A percentile compares a stretch with the other conserved stretches of the same genome.
Evolutionary conservation across 352 stramenopile species (phyloP).

Genomic region (Phytophthora syringae): DNA sequence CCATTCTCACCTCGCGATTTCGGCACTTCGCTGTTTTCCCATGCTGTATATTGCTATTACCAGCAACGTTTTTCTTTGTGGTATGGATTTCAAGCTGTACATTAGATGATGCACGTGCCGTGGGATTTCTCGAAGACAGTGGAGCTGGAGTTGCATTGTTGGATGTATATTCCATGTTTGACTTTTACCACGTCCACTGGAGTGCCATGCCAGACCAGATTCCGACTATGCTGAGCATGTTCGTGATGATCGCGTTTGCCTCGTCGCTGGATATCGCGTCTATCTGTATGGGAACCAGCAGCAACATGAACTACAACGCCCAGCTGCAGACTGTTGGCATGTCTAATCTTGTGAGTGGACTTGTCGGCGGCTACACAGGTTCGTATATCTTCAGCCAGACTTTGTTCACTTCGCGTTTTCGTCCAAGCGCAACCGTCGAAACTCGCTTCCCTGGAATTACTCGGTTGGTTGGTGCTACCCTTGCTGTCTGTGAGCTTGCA

Average conservation of each 20-base stretch:
- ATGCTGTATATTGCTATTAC: constrained; percentile 54
- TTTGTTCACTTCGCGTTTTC: constrained; percentile 85
- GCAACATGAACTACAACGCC: constrained; percentile 93
- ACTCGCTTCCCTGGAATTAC: constrained; percentile 51
- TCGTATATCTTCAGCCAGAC: constrained; percentile 96
- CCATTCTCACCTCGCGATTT: constrained; percentile 68
- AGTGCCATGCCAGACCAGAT: constrained; percentile 71
- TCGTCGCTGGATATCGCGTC: constrained; percentile 95
- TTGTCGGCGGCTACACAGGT: constrained; percentile 87
- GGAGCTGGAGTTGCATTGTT: constrained; percentile 38
- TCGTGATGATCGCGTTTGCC: constrained; percentile 95
- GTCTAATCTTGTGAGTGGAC: constrained; percentile 90
- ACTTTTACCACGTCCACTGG: constrained; percentile 81
- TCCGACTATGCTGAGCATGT: constrained; percentile 90
- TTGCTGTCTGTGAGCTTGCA: constrained; percentile 57
- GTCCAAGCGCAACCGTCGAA: constrained; percentile 47
- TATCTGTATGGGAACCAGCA: constrained; percentile 94
- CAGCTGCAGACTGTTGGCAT: constrained; percentile 95
- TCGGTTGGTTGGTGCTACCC: constrained; percentile 68
- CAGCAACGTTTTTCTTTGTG: constrained; percentile 87
- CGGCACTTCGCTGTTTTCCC: constrained; percentile 75
- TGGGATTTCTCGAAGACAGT: constrained; percentile 83
- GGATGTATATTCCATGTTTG: constrained; percentile 72
- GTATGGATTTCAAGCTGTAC: constrained; percentile 73
- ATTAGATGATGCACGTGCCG: constrained; percentile 87